These are phyloP conservation scores for Lentinus polychrous DNA, from an alignment of 1,284 basidiomycete species.

Conservation along the genomic window DNA sequence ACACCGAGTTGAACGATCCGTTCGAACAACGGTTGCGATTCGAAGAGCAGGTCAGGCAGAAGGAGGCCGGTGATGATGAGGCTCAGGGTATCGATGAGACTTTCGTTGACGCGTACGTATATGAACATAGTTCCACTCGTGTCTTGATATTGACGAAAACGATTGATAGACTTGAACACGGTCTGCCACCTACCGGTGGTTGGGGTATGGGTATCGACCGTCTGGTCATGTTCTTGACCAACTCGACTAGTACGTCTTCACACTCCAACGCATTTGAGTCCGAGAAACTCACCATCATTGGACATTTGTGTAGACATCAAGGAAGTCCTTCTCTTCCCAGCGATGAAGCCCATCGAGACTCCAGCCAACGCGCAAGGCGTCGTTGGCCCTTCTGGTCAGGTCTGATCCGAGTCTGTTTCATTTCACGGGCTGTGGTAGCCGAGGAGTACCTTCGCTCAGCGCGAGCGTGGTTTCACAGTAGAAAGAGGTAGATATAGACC, in stretches of 20 bases:
- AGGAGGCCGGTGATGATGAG: slow-evolving; percentile 96
- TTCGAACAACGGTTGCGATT: slow-evolving; percentile 96
- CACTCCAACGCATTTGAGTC: slow-evolving; percentile 17
- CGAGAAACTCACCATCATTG: too few relatives aligned
- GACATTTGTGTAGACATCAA: slow-evolving; percentile 63
- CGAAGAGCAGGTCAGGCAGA: slow-evolving; percentile 92
- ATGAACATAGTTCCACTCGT: slow-evolving; percentile 4
- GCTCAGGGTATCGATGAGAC: slow-evolving; percentile 96
- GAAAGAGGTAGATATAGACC: too few relatives aligned
- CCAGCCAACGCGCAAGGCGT: slow-evolving; percentile 21
- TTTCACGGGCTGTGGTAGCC: too few relatives aligned
- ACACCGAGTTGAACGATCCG: slow-evolving; percentile 98
- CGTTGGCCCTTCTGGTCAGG: slow-evolving; percentile 26
- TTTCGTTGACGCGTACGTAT: slow-evolving; percentile 81
- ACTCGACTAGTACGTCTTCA: slow-evolving; percentile 70
- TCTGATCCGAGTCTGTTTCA: slow-evolving; percentile 19
- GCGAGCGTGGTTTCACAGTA: too few relatives aligned
- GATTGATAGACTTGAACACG: slow-evolving; percentile 79
- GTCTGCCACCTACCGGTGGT: slow-evolving; percentile 94
- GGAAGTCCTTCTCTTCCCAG: slow-evolving; percentile 85
- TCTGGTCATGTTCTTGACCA: slow-evolving; percentile 93
- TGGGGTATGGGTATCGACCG: slow-evolving; percentile 95
- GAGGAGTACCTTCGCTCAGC: too few relatives aligned
- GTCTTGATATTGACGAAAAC: slow-evolving; percentile 8
- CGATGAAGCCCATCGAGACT: slow-evolving; percentile 77